Evolutionary conservation across 2,329 filamentous ascomycete species (phyloP), one percentile per base, ranked within the genome.

Genomic region (Stromatinia cepivora): DNA sequence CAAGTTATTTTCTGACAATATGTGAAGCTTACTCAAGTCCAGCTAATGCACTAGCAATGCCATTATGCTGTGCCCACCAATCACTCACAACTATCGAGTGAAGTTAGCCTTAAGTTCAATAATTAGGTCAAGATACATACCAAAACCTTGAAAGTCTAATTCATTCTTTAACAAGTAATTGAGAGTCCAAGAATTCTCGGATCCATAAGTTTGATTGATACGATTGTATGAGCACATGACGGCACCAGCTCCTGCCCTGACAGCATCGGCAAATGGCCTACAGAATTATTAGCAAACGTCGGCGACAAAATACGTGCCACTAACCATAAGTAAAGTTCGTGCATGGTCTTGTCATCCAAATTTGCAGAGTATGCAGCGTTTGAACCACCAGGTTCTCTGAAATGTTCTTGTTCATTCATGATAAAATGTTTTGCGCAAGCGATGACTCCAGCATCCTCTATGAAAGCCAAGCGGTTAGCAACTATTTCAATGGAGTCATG

Each of bases 91-190:
- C 85, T 77, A 34, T 25, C 0, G 25, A 7, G 5, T 17, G 25
- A 25, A 36, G 42, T 75, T 69, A 75, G 73, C 17, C 17, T 22
- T 34, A 20, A 15, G 46, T 63, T 1, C 25, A 5, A 31, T 9
- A n/a, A 2, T n/a, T n/a, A 3, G 2, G n/a, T 22, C n/a, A 56
- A 20, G 46, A n/a, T 11, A 50, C 71, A 31, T 71, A 77, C 75
- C 75, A 76, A 92, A 92, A 0, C 92, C 92, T 73, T 92, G 90
- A 81, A 94, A 94, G 48, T 91, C 91, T 0, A 94, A 83, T 79
- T 95, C 92, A 45, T 87, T 86, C 81, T 95, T 95, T 74, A 95
- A 84, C 1, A 95, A 80, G 63, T 89, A 88, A 77, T 95, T 95
- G 73, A 93, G 81, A 5, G 90, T 81, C 75, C 90, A 88, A 52